A percentile compares a stretch with the other conserved stretches of the same genome.
Evolutionary conservation across 1,139 yeast genomes (phyloP).

Genomic region (Pneumocystis carinii): DNA sequence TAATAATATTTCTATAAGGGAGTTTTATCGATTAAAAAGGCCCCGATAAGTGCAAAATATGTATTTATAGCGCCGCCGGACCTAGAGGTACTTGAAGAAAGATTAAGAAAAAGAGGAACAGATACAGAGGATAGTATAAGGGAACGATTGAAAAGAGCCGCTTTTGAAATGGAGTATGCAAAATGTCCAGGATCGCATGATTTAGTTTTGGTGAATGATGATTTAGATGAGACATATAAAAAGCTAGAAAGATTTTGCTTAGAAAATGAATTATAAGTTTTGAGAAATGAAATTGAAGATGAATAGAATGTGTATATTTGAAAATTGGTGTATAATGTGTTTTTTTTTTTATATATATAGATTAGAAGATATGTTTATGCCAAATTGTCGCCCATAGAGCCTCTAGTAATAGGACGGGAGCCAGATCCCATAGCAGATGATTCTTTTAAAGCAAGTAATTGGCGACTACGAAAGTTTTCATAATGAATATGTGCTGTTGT

Average conservation of each 20-base stretch:
- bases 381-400: neutral
- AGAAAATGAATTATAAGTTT: conserved; percentile 15
- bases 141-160: conserved; percentile 75
- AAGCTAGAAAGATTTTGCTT: conserved; percentile 67
- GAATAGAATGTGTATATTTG: neutral
- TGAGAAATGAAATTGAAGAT: neutral
- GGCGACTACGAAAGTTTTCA: conserved; percentile 86
- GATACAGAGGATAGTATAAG: conserved; percentile 73
- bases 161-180: conserved; percentile 76
- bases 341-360: neutral
- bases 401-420: conserved; percentile 2
- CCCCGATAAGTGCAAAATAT: conserved; percentile 69
- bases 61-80: conserved; percentile 89
- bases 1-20: conserved; percentile 30
- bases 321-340: neutral
- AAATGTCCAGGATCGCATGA: conserved; percentile 83
- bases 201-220: conserved; percentile 73
- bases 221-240: conserved; percentile 70
- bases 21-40: conserved; percentile 73
- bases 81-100: conserved; percentile 51
- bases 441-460: conserved; percentile 84
- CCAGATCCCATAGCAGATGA: conserved; percentile 19
- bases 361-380: neutral
- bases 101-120: conserved; percentile 83
- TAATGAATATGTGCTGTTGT: conserved; percentile 79